These are phyloP conservation scores for Phialocephala sp. DNA, from an alignment of 2,329 filamentous ascomycete species.

Conservation along the genomic window DNA sequence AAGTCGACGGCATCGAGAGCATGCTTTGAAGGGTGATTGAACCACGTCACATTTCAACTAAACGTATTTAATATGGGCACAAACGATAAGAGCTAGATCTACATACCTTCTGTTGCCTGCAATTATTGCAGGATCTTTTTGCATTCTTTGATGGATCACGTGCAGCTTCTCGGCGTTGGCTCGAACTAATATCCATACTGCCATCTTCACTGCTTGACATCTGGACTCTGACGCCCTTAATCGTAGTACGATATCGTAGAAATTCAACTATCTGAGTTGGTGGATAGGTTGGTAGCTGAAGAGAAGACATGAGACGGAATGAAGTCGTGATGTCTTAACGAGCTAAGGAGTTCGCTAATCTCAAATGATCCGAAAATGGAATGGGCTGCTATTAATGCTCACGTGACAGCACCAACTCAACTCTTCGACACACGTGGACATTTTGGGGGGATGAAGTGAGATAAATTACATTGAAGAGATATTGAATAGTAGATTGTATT, in stretches of 20 bases:
- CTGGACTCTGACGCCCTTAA: background rate
- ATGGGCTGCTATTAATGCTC: background rate
- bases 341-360: background rate
- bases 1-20: conserved; percentile 66
- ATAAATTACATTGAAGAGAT: no score
- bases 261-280: background rate
- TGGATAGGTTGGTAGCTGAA: background rate
- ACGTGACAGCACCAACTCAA: background rate
- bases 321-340: background rate
- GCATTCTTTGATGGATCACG: conserved; percentile 31
- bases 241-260: background rate
- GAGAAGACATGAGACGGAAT: background rate
- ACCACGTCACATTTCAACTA: conserved; percentile 71
- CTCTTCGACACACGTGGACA: no score
- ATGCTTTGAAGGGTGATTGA: conserved; percentile 66
- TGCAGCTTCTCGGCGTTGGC: background rate
- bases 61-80: background rate
- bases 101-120: conserved; percentile 69
- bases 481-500: no score
- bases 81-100: conserved; percentile 13
- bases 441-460: no score
- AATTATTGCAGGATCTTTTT: conserved; percentile 72
- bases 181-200: background rate
- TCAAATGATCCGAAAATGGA: background rate
- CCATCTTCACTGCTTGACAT: conserved; percentile 6